Evolutionary conservation across 345 rosid species (phyloP).

Genomic region (Luvunga scandens): DNA sequence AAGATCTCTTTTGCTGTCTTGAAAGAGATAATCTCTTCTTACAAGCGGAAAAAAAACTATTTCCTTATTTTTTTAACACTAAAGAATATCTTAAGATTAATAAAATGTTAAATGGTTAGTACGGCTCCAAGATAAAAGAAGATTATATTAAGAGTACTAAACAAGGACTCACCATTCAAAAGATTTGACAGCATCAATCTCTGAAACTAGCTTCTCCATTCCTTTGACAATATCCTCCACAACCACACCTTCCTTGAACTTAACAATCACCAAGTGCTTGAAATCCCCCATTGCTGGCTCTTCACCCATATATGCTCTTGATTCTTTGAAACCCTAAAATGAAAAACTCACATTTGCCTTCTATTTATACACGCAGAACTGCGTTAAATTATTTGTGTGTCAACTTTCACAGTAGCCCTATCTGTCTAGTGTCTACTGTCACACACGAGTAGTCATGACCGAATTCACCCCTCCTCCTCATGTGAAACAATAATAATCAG

Average conservation of each 20-base stretch:
- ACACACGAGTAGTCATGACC: not conserved
- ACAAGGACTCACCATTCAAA: constrained; percentile 61
- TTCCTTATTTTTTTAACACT: too few relatives aligned
- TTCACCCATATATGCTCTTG: not conserved
- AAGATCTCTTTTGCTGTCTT: too few relatives aligned
- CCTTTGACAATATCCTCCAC: constrained; percentile 80
- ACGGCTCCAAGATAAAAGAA: not conserved
- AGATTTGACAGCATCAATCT: constrained; percentile 76
- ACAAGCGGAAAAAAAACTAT: too few relatives aligned
- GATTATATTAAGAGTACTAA: not conserved
- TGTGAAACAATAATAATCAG: not conserved
- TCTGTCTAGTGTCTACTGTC: constrained; percentile 16
- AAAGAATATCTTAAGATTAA: not conserved
- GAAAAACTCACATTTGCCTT: not conserved
- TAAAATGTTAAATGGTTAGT: not conserved
- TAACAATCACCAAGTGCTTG: constrained; percentile 83
- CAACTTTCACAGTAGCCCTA: constrained; percentile 41
- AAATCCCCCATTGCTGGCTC: constrained; percentile 46
- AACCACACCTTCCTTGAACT: constrained; percentile 68
- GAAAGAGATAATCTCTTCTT: not conserved
- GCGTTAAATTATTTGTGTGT: constrained; percentile 24
- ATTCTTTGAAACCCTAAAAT: not conserved
- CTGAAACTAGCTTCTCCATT: constrained; percentile 71
- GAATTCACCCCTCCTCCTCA: constrained; percentile 20
- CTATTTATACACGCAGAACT: constrained; percentile 18